Base-by-base conservation (phyloP, 352 stramenopile genomes). In the Saprolegnia parasitica region DNA sequence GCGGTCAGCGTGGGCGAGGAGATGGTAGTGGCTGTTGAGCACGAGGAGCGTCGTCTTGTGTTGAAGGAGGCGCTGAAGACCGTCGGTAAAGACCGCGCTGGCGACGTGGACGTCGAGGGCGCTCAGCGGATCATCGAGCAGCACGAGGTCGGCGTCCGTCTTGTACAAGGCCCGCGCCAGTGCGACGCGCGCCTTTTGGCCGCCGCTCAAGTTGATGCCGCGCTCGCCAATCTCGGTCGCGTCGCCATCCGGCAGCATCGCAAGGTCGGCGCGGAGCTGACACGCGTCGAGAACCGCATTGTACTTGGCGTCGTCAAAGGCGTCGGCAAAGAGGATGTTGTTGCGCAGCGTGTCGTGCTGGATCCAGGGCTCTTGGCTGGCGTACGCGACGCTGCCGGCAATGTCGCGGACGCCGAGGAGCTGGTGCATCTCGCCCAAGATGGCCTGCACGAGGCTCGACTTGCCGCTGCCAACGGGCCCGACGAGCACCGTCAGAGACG, bases 191-290 rank as follows among this genome's bases (percentile, higher is more conserved):
- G 83, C 82, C 68, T 93, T 95, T 65, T 96, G 89, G 3, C 89
- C 89, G 15, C 89, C 89, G 56, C 79, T 90, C 15, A 96, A 62
- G 67, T 93, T 96, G 67, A 96, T 88, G 0, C 89, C 89, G 5
- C 85, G 75, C 66, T 89, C 81, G 42, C 82, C 82, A 54, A 90
- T 87, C 68, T 84, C 77, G 29, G 80, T 93, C 54, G 80, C 50
- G 61, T 96, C 88, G 35, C 90, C 88, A 47, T 83, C 84, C 5
- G 94, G 86, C 26, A 99, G 75, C 47, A 97, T 83, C 46, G 78
- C 77, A 26, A 98, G 73, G 72, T 99, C 96, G 56, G 92, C 86
- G 16, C 78, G 73, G 24, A 98, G 78, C 24, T 90, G 83, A 63
- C 90, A 98, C 16, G 80, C 78, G 39, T 74, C 74, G 46, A 96